phyloP scores from a whole-genome alignment of 2,329 filamentous ascomycete species.

The Nigrospora sphaerica region DNA sequence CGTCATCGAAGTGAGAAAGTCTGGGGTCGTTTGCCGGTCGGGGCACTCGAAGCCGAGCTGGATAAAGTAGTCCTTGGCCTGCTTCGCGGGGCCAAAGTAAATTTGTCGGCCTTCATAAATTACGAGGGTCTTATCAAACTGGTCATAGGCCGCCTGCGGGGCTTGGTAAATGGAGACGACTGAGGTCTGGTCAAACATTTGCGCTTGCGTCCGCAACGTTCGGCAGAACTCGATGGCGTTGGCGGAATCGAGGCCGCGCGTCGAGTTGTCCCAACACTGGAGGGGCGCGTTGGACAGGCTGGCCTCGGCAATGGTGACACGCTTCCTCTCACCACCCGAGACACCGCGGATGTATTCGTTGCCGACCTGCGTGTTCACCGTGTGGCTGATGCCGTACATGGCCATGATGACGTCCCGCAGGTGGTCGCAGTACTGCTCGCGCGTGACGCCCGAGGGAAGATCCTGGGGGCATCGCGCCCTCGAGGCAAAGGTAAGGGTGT shows the following conservation, averaged over 20 bases:
- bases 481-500: constrained; percentile 68
- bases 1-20: constrained; percentile 65
- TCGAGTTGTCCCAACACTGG: constrained; percentile 32
- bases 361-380: constrained; percentile 66
- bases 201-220: constrained; percentile 56
- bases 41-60: constrained; percentile 63
- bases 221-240: constrained; percentile 69
- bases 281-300: constrained; percentile 55
- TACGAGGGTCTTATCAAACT: constrained; percentile 69
- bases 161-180: constrained; percentile 69
- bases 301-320: constrained; percentile 77
- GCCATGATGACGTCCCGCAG: constrained; percentile 63
- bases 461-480: constrained; percentile 61
- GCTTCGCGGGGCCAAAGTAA: constrained; percentile 58
- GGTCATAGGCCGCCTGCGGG: constrained; percentile 59
- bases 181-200: constrained; percentile 55
- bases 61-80: constrained; percentile 60
- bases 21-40: constrained; percentile 57
- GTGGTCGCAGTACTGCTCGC: constrained; percentile 52
- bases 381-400: constrained; percentile 66
- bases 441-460: constrained; percentile 54
- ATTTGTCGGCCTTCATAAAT: constrained; percentile 74
- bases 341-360: constrained; percentile 68
- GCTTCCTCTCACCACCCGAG: constrained; percentile 66
- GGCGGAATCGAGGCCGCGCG: constrained; percentile 64